These are phyloP conservation scores for Phaeosphaeria sp. DNA, from an alignment of 2,329 filamentous ascomycete species.

Conservation along the genomic window DNA sequence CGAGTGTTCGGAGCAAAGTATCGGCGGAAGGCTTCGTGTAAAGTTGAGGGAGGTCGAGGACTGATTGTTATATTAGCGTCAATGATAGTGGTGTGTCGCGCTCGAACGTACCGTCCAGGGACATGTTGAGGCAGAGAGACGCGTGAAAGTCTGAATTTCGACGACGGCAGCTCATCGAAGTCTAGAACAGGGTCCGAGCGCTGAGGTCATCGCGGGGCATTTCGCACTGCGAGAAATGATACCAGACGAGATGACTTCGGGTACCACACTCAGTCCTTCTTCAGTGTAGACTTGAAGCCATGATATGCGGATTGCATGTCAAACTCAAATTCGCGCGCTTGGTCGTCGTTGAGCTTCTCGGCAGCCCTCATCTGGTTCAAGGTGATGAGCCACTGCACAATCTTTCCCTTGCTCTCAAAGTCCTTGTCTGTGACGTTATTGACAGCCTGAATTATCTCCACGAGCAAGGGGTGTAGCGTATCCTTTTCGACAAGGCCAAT, in stretches of 20 bases:
- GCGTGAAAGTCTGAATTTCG: background rate
- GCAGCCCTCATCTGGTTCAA: slow-evolving; percentile 98
- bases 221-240: slow-evolving; percentile 4
- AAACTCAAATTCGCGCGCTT: slow-evolving; percentile 86
- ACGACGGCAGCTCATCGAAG: background rate
- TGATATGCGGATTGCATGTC: slow-evolving; percentile 95
- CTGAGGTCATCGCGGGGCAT: slow-evolving; percentile 14
- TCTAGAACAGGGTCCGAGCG: slow-evolving; percentile 17
- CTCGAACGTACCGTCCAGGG: slow-evolving; percentile 34
- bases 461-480: slow-evolving; percentile 91
- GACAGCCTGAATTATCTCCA: slow-evolving; percentile 94
- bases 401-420: slow-evolving; percentile 95
- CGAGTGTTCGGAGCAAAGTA: slow-evolving; percentile 70
- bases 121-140: slow-evolving; percentile 22
- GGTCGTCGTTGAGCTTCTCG: slow-evolving; percentile 85
- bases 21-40: slow-evolving; percentile 75
- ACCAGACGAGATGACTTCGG: background rate
- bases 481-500: slow-evolving; percentile 93
- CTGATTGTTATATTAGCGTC: slow-evolving; percentile 48
- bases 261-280: slow-evolving; percentile 35
- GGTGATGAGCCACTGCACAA: slow-evolving; percentile 97
- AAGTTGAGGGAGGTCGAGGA: slow-evolving; percentile 80
- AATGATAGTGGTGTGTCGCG: background rate
- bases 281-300: slow-evolving; percentile 84
- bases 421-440: slow-evolving; percentile 96